These are phyloP conservation scores for Hibiscus tridactylites DNA, from an alignment of 345 rosid genomes.

Conservation along the genomic window DNA sequence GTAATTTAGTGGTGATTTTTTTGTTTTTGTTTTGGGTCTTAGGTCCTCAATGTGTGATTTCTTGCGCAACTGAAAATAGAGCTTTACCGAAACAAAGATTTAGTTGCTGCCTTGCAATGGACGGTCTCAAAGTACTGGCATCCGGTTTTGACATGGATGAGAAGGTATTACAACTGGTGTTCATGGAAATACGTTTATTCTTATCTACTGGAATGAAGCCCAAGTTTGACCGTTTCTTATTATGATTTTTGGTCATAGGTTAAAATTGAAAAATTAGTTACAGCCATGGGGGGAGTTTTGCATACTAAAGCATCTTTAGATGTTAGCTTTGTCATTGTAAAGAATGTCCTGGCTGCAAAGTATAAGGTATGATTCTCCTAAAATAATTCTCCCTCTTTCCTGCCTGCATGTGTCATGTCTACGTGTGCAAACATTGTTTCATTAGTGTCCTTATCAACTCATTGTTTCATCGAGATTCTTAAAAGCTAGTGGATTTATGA, in stretches of 20 bases:
- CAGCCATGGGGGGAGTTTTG: conserved; percentile 78
- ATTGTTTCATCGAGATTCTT: not conserved
- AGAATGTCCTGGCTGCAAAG: conserved; percentile 88
- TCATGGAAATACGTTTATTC: not conserved
- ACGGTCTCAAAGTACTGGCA: conserved; percentile 75
- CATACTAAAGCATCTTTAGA: conserved; percentile 52
- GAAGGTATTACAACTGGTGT: conserved; percentile 49
- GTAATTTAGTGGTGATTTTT: not conserved
- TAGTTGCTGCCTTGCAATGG: conserved; percentile 94
- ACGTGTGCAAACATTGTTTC: not conserved
- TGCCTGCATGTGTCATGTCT: not conserved
- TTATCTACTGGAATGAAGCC: not conserved
- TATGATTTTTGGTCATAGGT: conserved; percentile 38
- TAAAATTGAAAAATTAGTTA: conserved; percentile 65
- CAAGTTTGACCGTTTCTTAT: conserved; percentile 1
- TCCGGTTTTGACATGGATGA: conserved; percentile 83
- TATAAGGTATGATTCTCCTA: conserved; percentile 56
- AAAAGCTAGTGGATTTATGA: not conserved
- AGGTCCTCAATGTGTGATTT: conserved; percentile 92
- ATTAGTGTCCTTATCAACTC: not conserved
- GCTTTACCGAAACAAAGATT: conserved; percentile 63
- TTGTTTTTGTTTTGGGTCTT: conserved; percentile 10
- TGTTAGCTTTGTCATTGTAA: conserved; percentile 75
- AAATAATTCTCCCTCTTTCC: not conserved
- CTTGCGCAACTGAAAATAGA: conserved; percentile 78